Evolutionary conservation across 2,329 filamentous ascomycete species (phyloP), one percentile per base, ranked within the genome.

Genomic region (Aspergillus phoenicis): DNA sequence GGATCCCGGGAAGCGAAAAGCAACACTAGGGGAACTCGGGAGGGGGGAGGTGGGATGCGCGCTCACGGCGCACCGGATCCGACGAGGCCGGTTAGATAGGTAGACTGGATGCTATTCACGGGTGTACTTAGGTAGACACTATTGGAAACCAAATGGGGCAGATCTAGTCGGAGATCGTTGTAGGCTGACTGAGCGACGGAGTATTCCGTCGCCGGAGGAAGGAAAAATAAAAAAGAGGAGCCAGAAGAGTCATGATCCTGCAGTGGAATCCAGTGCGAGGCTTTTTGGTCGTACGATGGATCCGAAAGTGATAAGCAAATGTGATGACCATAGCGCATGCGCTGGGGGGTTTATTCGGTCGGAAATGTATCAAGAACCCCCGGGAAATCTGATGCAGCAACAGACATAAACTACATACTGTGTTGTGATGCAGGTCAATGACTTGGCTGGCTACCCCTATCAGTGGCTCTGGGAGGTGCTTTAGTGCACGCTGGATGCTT

Each of bases 111-210:
- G 39, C 41, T 28, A 47, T 33, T 56, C 39, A 56, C 30, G 39
- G 41, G 13, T 36, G 53, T 36, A 36, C 33, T 36, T 36, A 36
- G 11, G 33, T 41, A 56, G 53, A 22, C 53, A 47, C 53, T 56
- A 56, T 56, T 56, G 39, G 33, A 41, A 30, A 47, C 53, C 26
- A 56, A 47, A 47, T 36, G 53, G 53, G 41, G 53, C 53, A 56
- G 53, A 47, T 56, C 39, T 51, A 17, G 39, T 45, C 24, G 38
- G 49, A 30, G 30, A 53, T 53, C 51, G 51, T 36, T 24, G 30
- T 24, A 39, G 15, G 28, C 26, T 33, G 47, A 30, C 26, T 51
- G 47, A 30, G 26, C 13, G 28, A 49, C 47, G 24, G 47, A 45
- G 41, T 20, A 45, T 22, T 45, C 41, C 8, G 41, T 24, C 20